These are phyloP conservation scores for Psilocybe cyanescens DNA, from an alignment of 768 basidiomycete genomes.

Conservation along the genomic window DNA sequence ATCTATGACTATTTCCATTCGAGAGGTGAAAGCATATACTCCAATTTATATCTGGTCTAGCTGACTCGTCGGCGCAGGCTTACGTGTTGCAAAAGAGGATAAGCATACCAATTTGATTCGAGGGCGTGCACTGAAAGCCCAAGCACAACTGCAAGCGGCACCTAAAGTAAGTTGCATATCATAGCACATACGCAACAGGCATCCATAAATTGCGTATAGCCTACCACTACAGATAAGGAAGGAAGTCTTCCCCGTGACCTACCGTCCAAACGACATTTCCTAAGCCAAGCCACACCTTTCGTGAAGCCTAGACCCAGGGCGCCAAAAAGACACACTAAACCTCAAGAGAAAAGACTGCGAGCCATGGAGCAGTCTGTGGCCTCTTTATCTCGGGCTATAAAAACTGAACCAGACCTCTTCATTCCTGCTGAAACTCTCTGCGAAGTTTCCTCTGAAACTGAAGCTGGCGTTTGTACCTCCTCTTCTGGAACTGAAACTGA, in stretches of 20 bases:
- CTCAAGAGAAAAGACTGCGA: conserved; percentile 17
- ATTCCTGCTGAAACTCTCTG: conserved; percentile 14
- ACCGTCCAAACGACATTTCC: conserved; percentile 1
- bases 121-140: conserved; percentile 41
- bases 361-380: conserved; percentile 4
- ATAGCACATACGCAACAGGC: neutral
- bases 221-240: conserved; percentile 9
- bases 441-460: conserved; percentile 16
- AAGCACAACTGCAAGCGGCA: conserved; percentile 18
- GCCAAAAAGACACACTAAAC: conserved; percentile 18
- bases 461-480: conserved; percentile 12
- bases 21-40: conserved; percentile 46
- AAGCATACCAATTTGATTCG: conserved; percentile 57
- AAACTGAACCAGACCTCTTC: conserved; percentile 4
- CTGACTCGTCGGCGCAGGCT: conserved; percentile 31
- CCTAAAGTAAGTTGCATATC: conserved; percentile 14
- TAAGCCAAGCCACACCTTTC: neutral
- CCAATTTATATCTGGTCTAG: conserved; percentile 40
- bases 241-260: conserved; percentile 11
- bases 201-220: conserved; percentile 7
- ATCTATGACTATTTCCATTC: conserved; percentile 83
- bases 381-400: conserved; percentile 2
- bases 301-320: conserved; percentile 18
- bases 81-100: conserved; percentile 69
- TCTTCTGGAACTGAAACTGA: conserved; percentile 29